phyloP scores from a whole-genome alignment of 2,329 filamentous ascomycete genomes.

The Magnaporthales sp. region DNA sequence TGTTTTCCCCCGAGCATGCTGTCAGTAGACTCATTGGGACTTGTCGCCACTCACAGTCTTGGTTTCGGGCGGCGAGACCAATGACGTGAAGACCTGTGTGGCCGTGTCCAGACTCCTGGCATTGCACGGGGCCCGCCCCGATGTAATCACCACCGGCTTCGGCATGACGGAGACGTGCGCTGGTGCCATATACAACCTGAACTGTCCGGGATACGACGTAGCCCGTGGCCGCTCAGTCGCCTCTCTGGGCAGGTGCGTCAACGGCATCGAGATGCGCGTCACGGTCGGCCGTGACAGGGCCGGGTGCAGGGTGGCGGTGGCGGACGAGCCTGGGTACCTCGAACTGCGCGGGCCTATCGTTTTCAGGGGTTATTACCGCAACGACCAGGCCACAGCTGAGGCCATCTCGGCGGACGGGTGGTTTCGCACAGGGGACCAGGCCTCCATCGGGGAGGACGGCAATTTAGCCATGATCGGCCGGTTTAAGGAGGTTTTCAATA shows the following conservation, averaged over 20 bases:
- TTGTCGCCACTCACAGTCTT: too few relatives aligned
- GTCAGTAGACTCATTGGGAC: too few relatives aligned
- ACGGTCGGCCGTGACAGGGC: constrained; percentile 24
- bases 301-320: too few relatives aligned
- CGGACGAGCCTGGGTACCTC: constrained; percentile 84
- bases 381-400: constrained; percentile 77
- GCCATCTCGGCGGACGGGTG: constrained; percentile 80
- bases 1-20: background rate
- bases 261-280: constrained; percentile 85
- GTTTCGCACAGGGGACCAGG: constrained; percentile 83
- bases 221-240: too few relatives aligned
- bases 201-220: constrained; percentile 59
- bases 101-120: too few relatives aligned
- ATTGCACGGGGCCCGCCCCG: constrained; percentile 18
- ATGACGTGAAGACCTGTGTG: too few relatives aligned
- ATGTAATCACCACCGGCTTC: constrained; percentile 78
- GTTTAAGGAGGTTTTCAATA: constrained; percentile 41
- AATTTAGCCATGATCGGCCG: constrained; percentile 54
- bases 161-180: constrained; percentile 93
- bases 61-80: too few relatives aligned
- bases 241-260: constrained; percentile 44
- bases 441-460: constrained; percentile 67
- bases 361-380: constrained; percentile 86
- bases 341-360: constrained; percentile 71
- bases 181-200: constrained; percentile 68